Evolutionary conservation across 441 rosid species (phyloP), one percentile per base, ranked within the genome.

Genomic region (Dalechampia spathulata): DNA sequence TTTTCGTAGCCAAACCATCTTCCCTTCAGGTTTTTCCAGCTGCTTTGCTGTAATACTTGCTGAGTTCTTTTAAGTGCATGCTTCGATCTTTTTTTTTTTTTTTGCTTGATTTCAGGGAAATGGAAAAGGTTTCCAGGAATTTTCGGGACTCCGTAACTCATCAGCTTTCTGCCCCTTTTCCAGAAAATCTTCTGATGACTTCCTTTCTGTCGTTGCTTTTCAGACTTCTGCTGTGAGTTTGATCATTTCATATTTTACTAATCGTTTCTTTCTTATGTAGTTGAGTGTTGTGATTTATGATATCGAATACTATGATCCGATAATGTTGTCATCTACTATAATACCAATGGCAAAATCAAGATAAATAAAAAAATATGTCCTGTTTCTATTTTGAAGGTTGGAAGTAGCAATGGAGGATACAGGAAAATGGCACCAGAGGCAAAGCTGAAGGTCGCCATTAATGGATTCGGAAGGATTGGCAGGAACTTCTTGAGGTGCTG

Each of bases 401-500:
- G 85, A 66, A 76, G 76, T 68, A 71, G 64, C 68, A 79, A 60
- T 54, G 82, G 90, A 36, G 87, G 86, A 47, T 83, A 79, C 93
- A 82, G 78, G 77, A 87, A 75, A 72, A 67, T 59, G 15, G 85
- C 74, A 6, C 69, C 72, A 1, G 84, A 80, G 78, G 96, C 94
- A 3, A 85, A 88, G 81, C 65, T 88, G 45, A 88, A 85, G 70
- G 96, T 88, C 28, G 96, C 96, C 25, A 88, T 88, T 41, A 88
- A 88, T 9, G 96, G 96, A 39, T 88, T 85, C n/a, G 96, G 96
- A 27, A 66, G 96, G 58, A 83, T 88, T 22, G 94, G 96, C 9
- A 75, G 96, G 75, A 88, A 88, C 78, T 88, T 88, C 91, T 78
- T 88, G 78, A 78, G 96, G 69, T 88, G 96, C 69, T 88, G 91